Evolutionary conservation across 331 rosid genomes (phyloP).

Genomic region (Rhamnella rubrinervis): DNA sequence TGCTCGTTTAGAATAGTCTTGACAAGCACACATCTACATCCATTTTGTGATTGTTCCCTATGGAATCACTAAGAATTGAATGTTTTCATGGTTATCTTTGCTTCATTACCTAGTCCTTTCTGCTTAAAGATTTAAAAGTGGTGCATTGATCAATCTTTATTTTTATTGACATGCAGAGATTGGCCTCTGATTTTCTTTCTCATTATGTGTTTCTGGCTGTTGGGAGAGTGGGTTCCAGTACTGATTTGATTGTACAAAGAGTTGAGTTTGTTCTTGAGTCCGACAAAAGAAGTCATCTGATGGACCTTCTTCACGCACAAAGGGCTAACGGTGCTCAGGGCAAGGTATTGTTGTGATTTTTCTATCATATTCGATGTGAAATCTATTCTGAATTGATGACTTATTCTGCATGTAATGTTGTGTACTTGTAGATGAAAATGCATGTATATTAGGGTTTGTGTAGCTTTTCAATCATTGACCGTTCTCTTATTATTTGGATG

Average conservation of each 20-base stretch:
- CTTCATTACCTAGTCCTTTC: neutral
- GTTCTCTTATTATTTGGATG: too few species aligned
- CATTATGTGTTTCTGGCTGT: conserved; percentile 74
- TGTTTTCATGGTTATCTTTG: too few species aligned
- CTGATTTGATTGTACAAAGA: conserved; percentile 79
- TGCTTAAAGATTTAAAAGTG: neutral
- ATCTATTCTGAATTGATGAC: neutral
- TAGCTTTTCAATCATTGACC: too few species aligned
- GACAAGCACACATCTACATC: too few species aligned
- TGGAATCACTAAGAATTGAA: too few species aligned
- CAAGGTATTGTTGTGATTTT: conserved; percentile 48
- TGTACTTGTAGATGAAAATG: neutral
- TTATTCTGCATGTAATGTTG: too few species aligned
- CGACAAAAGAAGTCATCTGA: conserved; percentile 89
- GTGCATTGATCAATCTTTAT: neutral
- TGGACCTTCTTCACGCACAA: conserved; percentile 94
- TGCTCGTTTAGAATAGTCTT: too few species aligned
- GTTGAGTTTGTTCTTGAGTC: conserved; percentile 86
- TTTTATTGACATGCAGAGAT: conserved; percentile 58
- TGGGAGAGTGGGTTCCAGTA: conserved; percentile 94
- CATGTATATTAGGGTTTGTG: too few species aligned
- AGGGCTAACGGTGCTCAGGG: conserved; percentile 71
- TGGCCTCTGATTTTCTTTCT: conserved; percentile 86
- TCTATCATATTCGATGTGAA: neutral
- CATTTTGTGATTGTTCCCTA: too few species aligned